phyloP scores from a whole-genome alignment of 352 stramenopile species.

The Globisporangium yorkense region DNA sequence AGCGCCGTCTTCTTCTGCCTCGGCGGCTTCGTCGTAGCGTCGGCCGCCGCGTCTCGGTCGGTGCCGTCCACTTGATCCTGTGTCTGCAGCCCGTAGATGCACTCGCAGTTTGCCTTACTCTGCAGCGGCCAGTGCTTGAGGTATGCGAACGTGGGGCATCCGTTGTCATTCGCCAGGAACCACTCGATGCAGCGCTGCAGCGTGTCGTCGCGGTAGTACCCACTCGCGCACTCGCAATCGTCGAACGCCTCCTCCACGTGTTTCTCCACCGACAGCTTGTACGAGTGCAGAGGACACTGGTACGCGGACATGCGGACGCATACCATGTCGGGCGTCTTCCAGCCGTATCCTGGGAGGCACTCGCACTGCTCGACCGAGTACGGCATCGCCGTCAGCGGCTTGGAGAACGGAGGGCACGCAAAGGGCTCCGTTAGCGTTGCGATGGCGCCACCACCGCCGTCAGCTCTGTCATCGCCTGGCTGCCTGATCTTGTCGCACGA shows the following conservation, averaged over 20 bases:
- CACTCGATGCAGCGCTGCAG: constrained; percentile 50
- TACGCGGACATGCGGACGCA: constrained; percentile 56
- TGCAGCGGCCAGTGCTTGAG: constrained; percentile 74
- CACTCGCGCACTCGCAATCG: constrained; percentile 66
- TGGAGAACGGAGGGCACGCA: constrained; percentile 55
- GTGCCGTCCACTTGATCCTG: background rate
- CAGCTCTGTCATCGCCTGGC: constrained; percentile 11
- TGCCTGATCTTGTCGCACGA: constrained; percentile 31
- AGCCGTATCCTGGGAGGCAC: constrained; percentile 68
- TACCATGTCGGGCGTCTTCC: constrained; percentile 64
- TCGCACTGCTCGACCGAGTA: constrained; percentile 73
- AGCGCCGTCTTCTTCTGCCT: constrained; percentile 6
- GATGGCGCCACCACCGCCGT: background rate
- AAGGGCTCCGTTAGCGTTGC: constrained; percentile 15
- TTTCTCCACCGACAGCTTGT: constrained; percentile 22
- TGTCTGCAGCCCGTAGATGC: constrained; percentile 36
- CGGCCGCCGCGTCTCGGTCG: constrained; percentile 12
- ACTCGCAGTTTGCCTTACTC: constrained; percentile 67
- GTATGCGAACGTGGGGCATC: constrained; percentile 50
- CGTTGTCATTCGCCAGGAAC: constrained; percentile 61
- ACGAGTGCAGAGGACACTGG: constrained; percentile 54
- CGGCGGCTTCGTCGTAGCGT: constrained; percentile 12
- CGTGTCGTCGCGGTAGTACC: constrained; percentile 60
- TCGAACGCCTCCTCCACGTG: constrained; percentile 41
- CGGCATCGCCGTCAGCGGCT: constrained; percentile 37